Evolutionary conservation across 169 alveolate species (phyloP), one percentile per base, ranked within the genome.

Genomic region (Plasmodium blacklocki): DNA sequence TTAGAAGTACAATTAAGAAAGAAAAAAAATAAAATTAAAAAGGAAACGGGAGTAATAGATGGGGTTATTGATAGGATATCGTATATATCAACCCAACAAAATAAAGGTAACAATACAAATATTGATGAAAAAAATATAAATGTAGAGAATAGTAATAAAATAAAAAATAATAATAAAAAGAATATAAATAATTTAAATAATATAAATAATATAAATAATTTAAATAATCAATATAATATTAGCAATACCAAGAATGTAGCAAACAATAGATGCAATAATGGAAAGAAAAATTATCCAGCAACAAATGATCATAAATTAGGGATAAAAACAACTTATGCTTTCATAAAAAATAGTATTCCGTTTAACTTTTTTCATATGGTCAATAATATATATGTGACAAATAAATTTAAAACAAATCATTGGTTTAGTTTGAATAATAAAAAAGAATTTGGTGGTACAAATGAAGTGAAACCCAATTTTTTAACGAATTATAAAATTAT

Each of bases 311-410:
- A 59, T 3, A 56, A 59, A 19, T 18, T 73, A 19, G 47, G 59
- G 23, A 52, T 50, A 32, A 74, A 58, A 23, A 18, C 59, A 14
- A 71, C 88, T 2, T 32, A 29, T 64, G n/a, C 73, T 3, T 59
- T 74, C 18, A 59, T 32, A 59, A 74, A 74, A 74, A 74, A 60
- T 32, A 74, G 45, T 49, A 12, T 59, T 14, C 43, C 88, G 15
- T 74, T 74, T 50, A 74, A 74, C 52, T 74, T 74, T 74, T 74
- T 74, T 74, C 19, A 74, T 23, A 58, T 74, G 72, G 88, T 73
- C 32, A 59, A 74, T 14, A 58, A 15, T 74, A 49, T 74, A 21
- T 74, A 43, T 74, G 21, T 74, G 19, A 74, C 59, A 74, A 32
- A 74, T 74, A 74, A 60, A 74, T 43, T 74, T 7, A 74, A 74